Percentiles rank a stretch among this genome's conserved stretches.
phyloP scores from a whole-genome alignment of 1,284 basidiomycete genomes.

The Moesziomyces sp. region DNA sequence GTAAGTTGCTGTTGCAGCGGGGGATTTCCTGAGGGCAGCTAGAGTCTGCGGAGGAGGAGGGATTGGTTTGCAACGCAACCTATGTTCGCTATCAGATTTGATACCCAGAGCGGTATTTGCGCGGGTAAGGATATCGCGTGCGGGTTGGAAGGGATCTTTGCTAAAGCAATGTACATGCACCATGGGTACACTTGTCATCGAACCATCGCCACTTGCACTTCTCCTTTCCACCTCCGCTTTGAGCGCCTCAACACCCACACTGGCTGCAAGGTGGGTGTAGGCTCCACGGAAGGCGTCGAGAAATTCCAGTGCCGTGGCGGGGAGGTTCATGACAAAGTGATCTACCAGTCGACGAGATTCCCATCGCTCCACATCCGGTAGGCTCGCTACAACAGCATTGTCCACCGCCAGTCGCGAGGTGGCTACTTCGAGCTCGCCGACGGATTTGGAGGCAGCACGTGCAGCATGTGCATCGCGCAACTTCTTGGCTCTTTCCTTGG shows the following conservation, averaged over 20 bases:
- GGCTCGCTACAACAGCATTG: background rate
- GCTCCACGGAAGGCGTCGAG: constrained; percentile 86
- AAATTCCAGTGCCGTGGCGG: constrained; percentile 89
- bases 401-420: background rate
- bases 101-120: constrained; percentile 53
- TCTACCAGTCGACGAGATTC: constrained; percentile 65
- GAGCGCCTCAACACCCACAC: constrained; percentile 68
- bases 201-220: constrained; percentile 7
- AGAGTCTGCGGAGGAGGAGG: constrained; percentile 32
- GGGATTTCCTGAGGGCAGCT: constrained; percentile 25
- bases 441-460: constrained; percentile 3
- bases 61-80: constrained; percentile 17
- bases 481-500: constrained; percentile 26
- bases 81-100: background rate
- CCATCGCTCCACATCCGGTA: constrained; percentile 3
- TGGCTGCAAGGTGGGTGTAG: constrained; percentile 70
- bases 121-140: constrained; percentile 54
- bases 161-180: constrained; percentile 98
- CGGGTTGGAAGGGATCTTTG: constrained; percentile 72
- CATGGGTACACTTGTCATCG: constrained; percentile 75
- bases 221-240: constrained; percentile 22
- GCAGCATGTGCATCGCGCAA: constrained; percentile 13
- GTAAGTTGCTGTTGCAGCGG: constrained; percentile 1
- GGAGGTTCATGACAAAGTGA: constrained; percentile 97
- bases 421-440: background rate